These are phyloP conservation scores for Psilocybe azurescens DNA, from an alignment of 768 basidiomycete genomes.

Conservation along the genomic window DNA sequence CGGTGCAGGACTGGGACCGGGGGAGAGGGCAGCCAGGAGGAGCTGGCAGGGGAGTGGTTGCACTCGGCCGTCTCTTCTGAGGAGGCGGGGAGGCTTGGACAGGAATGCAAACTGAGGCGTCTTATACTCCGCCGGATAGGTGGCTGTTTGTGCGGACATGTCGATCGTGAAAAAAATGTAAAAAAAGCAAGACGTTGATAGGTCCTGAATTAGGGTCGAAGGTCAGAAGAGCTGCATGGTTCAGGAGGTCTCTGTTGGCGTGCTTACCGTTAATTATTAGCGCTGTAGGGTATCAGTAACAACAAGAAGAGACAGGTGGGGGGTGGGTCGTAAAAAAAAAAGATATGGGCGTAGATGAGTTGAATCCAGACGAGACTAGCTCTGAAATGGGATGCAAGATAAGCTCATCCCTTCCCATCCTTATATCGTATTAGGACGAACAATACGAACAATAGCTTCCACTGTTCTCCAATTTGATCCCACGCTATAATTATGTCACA, in stretches of 20 bases:
- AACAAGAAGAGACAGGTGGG: conserved; percentile 15
- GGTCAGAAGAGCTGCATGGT: neutral
- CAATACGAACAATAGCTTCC: conserved; percentile 21
- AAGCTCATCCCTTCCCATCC: conserved; percentile 7
- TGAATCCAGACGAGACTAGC: conserved; percentile 34
- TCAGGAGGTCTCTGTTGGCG: conserved; percentile 5
- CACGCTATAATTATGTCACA: conserved; percentile 15
- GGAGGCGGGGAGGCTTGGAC: conserved; percentile 41
- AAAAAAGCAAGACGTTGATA: neutral
- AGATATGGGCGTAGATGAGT: neutral
- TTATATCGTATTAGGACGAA: conserved; percentile 26
- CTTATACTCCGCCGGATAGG: conserved; percentile 21
- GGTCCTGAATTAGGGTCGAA: conserved; percentile 12
- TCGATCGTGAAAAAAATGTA: conserved; percentile 4
- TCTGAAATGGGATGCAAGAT: conserved; percentile 27
- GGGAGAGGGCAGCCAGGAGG: conserved; percentile 22
- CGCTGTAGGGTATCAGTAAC: neutral
- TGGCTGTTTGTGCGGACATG: conserved; percentile 22
- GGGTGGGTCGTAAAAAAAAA: conserved; percentile 14
- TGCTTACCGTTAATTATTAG: conserved; percentile 15
- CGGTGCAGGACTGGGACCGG: conserved; percentile 21
- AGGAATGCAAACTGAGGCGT: conserved; percentile 46
- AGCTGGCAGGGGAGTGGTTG: conserved; percentile 32
- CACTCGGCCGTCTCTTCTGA: conserved; percentile 38
- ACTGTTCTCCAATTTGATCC: conserved; percentile 12